phyloP scores from a whole-genome alignment of 345 rosid species.

The Melaleuca quinquenervia region DNA sequence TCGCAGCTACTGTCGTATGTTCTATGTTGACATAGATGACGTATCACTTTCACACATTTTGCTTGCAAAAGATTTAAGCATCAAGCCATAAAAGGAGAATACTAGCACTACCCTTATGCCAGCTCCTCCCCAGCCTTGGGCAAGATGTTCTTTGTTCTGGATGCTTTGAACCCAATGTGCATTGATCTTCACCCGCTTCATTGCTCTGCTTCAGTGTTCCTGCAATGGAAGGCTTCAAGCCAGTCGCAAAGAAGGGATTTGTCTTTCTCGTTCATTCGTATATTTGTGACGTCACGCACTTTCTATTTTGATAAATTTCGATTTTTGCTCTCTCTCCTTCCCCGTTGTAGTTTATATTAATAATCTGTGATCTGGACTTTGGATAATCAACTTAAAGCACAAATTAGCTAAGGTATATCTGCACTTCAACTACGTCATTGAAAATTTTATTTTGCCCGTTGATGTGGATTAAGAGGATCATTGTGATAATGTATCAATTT shows the following conservation, averaged over 20 bases:
- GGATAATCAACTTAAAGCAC: background rate
- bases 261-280: background rate
- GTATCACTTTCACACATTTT: background rate
- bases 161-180: constrained; percentile 70
- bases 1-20: background rate
- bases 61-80: background rate
- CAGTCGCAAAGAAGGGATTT: constrained; percentile 36
- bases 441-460: background rate
- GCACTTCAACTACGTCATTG: background rate
- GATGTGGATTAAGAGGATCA: background rate
- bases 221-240: constrained; percentile 41
- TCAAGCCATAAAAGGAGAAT: background rate
- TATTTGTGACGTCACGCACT: background rate
- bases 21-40: background rate
- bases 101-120: constrained; percentile 24
- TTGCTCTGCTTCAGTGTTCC: constrained; percentile 91
- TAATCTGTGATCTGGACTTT: background rate
- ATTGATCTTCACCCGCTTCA: constrained; percentile 59
- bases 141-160: constrained; percentile 36
- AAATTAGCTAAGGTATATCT: no score
- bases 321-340: background rate
- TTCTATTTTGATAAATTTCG: background rate
- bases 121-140: constrained; percentile 29
- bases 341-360: background rate
- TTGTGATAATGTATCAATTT: background rate